These are phyloP conservation scores for Acer negundo DNA, from an alignment of 345 rosid species.

Conservation along the genomic window DNA sequence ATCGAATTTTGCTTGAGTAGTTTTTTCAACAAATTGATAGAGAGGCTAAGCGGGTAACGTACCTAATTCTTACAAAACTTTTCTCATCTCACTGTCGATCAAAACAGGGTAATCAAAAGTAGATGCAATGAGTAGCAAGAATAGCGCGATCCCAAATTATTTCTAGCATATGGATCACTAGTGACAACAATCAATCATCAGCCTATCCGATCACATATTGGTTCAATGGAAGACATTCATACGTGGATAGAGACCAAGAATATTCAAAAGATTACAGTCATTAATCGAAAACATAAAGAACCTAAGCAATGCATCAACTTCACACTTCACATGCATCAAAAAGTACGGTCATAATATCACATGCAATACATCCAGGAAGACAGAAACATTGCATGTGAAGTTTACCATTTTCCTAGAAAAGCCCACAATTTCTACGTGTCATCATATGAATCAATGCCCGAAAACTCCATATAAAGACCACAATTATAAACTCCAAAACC, in stretches of 20 bases:
- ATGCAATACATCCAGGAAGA: background rate
- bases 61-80: background rate
- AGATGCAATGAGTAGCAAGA: background rate
- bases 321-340: background rate
- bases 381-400: conserved; percentile 8
- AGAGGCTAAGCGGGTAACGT: too few relatives aligned
- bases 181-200: background rate
- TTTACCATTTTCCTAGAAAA: background rate
- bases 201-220: background rate
- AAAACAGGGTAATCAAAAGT: background rate
- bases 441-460: background rate
- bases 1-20: too few relatives aligned
- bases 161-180: background rate
- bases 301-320: background rate
- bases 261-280: background rate
- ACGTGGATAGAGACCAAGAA: background rate
- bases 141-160: background rate
- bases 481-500: background rate
- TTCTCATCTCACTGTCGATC: background rate
- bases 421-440: background rate
- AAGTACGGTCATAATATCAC: background rate
- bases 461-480: background rate
- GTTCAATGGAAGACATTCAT: background rate
- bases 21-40: too few relatives aligned
- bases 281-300: background rate